Percentiles rank a stretch among this genome's conserved stretches.
phyloP scores from a whole-genome alignment of 2,329 filamentous ascomycete genomes.

The Neodidymelliopsis sp. region DNA sequence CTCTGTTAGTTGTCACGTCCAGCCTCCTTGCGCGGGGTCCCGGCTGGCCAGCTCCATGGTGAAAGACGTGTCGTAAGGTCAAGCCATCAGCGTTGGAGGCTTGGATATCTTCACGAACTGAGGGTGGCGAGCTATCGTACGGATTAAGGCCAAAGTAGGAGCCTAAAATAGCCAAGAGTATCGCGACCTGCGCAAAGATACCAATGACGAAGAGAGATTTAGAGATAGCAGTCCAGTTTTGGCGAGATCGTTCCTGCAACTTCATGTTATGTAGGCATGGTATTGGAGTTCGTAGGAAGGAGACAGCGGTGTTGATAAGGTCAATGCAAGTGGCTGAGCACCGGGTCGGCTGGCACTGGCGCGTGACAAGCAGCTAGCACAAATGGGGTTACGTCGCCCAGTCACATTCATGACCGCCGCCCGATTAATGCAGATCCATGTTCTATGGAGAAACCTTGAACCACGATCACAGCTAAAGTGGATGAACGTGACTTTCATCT shows the following conservation, averaged over 20 bases:
- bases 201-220: conserved; percentile 22
- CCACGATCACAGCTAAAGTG: too few relatives aligned
- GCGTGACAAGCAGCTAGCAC: conserved; percentile 11
- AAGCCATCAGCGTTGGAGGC: conserved; percentile 21
- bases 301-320: conserved; percentile 22
- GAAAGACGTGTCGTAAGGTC: conserved; percentile 42
- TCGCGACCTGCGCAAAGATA: conserved; percentile 34
- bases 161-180: conserved; percentile 25
- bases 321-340: not conserved
- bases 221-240: conserved; percentile 22
- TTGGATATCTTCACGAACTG: conserved; percentile 12
- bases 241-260: conserved; percentile 18
- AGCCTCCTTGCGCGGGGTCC: conserved; percentile 44
- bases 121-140: conserved; percentile 14
- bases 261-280: conserved; percentile 32
- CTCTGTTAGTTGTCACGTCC: conserved; percentile 37
- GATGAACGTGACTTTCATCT: too few relatives aligned
- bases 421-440: too few relatives aligned
- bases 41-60: conserved; percentile 45
- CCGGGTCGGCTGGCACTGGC: conserved; percentile 6
- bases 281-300: conserved; percentile 16
- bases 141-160: conserved; percentile 19
- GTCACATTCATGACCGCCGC: conserved; percentile 3
- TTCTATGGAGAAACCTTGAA: too few relatives aligned
- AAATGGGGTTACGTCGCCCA: conserved; percentile 12